Base-by-base conservation (phyloP, 192 early-diverging fungal genomes). In the Geranomyces variabilis region DNA sequence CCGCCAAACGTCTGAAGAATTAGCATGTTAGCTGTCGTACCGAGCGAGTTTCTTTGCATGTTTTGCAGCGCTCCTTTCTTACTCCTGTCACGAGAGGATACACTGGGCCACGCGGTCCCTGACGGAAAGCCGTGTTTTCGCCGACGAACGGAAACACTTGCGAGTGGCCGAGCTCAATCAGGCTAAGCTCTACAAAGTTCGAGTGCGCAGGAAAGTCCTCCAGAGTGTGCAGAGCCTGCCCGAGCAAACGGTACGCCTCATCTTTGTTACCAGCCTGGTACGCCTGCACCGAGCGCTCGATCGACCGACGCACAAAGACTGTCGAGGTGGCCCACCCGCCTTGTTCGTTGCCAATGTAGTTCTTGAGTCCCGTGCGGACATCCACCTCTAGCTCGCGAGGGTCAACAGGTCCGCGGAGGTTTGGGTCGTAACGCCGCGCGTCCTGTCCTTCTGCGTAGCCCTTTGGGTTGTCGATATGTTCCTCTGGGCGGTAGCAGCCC, bases 391-490 rank as follows among this genome's bases (percentile, higher is more conserved):
- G 43, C 57, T 75, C 74, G 34, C 58, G 58, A 6, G 67, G 67
- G 28, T 71, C 56, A 12, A 75, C 67, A 30, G 74, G 74, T 33
- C 60, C 67, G 22, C 74, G 67, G 1, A 75, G 43, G 12, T 58
- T 15, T 9, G 53, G 67, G 56, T 75, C 67, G 29, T 70, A 75
- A 7, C 44, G 28, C 5, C 63, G 66, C 0, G 74, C 74, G 63
- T 75, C 74, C 24, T 72, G 24, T 24, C 57, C 57, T 15, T 67
- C 67, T 15, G 67, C 46, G 48, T 75, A 75, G 29, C 74, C 74
- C 44, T 75, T 75, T 21, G 74, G 74, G 43, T 75, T 75, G 44
- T 75, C 74, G 43, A 75, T 75, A 43, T 75, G 74, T 31, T 75
- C 74, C 62, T 75, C 74, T 13, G 74, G 60, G 24, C 74, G 67